phyloP scores from a whole-genome alignment of 345 rosid genomes.

The Corymbia maculata region DNA sequence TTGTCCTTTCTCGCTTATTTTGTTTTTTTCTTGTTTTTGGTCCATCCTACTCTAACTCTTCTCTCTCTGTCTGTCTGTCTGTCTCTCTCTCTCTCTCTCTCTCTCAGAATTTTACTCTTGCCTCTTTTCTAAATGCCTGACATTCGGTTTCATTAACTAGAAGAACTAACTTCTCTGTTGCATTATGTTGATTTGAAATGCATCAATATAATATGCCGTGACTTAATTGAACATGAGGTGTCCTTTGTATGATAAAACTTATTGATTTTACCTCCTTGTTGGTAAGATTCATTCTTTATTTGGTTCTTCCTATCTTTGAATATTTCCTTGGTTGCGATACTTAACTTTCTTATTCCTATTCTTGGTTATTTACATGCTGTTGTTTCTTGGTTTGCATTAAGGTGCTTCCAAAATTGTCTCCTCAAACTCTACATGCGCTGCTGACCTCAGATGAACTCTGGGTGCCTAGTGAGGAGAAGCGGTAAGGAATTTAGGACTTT shows the following conservation, averaged over 20 bases:
- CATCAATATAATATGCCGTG: not conserved
- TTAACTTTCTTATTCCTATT: not conserved
- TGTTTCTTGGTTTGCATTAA: not conserved
- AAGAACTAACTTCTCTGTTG: not conserved
- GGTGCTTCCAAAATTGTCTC: constrained; percentile 92
- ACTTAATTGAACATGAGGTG: not conserved
- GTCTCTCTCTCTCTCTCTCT: not conserved
- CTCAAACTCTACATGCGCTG: constrained; percentile 86
- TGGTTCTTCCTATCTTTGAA: not conserved
- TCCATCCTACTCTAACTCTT: too few relatives aligned
- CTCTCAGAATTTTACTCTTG: not conserved
- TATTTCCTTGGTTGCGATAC: not conserved
- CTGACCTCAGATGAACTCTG: constrained; percentile 91
- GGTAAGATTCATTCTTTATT: not conserved
- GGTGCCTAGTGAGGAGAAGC: constrained; percentile 88
- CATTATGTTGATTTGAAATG: not conserved
- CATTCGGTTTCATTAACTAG: not conserved
- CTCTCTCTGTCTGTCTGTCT: not conserved
- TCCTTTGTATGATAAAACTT: not conserved
- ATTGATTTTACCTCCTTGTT: not conserved
- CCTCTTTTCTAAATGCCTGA: not conserved
- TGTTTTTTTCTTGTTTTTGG: not conserved
- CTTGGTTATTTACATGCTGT: not conserved
- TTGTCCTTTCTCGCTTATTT: not conserved
- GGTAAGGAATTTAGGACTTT: constrained; percentile 37